Base-by-base conservation (phyloP, 495 filamentous ascomycete genomes). In the Penicillium macrosclerotiorum region DNA sequence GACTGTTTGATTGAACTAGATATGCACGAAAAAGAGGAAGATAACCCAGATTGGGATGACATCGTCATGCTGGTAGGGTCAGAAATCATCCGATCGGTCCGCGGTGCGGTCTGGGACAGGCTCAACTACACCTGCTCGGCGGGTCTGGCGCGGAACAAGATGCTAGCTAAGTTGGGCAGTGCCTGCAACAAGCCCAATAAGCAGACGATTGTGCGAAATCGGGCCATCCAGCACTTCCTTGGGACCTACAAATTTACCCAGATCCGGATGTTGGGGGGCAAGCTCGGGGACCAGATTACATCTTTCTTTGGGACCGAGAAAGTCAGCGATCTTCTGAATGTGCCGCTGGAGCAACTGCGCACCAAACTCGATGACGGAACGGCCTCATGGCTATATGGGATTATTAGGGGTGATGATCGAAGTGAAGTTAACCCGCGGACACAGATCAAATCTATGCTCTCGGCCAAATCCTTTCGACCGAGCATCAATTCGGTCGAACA, bases 391-490 rank as follows among this genome's bases (percentile, higher is more conserved):
- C 74, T 98, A 17, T 91, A 95, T 68, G 78, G 86, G 41, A 83
- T 85, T 14, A 83, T 96, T 32, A 83, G 94, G 0, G 93, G 93
- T 1, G 82, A 89, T 39, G 93, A 98, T 61, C 64, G 69, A 30
- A 94, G 85, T 58, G 90, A 95, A 67, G 90, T 97, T 53, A 96
- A 89, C 55, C 76, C 90, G 26, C 80, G 93, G 46, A 96, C 90
- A 9, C 86, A 90, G 55, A 95, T 96, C 62, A 96, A 97, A 59
- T 91, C 86, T 16, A 98, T 98, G 93, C 77, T 96, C n/a, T 95
- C 89, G 2, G 91, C 93, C 33, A 98, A 98, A 59, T 93, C 90
- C 0, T 98, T 98, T 53, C 79, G 90, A 5, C 93, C 93, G 1
- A 83, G 75, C 48, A 89, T 98, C 57, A 88, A 82, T 52, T 81